phyloP scores from a whole-genome alignment of 805 yeast genomes.

The Kodamaea kakaduensis region DNA sequence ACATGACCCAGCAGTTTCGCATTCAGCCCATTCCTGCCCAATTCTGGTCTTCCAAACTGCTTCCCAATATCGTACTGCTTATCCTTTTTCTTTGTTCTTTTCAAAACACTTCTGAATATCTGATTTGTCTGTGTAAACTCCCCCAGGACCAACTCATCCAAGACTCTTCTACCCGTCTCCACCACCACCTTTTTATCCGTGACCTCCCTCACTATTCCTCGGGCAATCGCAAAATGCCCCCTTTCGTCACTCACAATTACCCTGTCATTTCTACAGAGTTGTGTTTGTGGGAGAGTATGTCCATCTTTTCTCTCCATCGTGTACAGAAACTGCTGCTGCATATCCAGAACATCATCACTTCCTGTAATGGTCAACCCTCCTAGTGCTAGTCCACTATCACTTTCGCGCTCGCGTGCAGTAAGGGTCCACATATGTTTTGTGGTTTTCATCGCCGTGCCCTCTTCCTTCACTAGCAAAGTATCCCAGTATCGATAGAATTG shows the following conservation, averaged over 20 bases:
- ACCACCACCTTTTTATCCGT: slow-evolving; percentile 43
- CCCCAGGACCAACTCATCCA: slow-evolving; percentile 33
- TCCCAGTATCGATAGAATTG: slow-evolving; percentile 74
- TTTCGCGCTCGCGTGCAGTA: slow-evolving; percentile 57
- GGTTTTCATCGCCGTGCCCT: slow-evolving; percentile 46
- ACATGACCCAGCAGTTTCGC: slow-evolving; percentile 5
- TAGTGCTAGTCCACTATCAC: slow-evolving; percentile 53
- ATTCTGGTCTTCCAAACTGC: too few relatives aligned
- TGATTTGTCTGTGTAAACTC: slow-evolving; percentile 47
- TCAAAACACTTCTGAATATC: slow-evolving; percentile 47
- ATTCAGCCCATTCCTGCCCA: not conserved
- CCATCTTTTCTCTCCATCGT: slow-evolving; percentile 40
- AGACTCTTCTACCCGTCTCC: slow-evolving; percentile 51
- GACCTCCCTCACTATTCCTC: slow-evolving; percentile 51
- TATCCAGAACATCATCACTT: slow-evolving; percentile 18
- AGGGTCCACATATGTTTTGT: slow-evolving; percentile 69
- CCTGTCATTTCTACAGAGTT: slow-evolving; percentile 55
- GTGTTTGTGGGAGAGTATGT: slow-evolving; percentile 31
- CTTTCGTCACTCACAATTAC: slow-evolving; percentile 73
- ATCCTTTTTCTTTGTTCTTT: slow-evolving; percentile 10
- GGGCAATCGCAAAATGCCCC: slow-evolving; percentile 72
- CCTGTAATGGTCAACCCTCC: slow-evolving; percentile 45
- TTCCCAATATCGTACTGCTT: too few relatives aligned
- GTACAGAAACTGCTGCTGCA: slow-evolving; percentile 38
- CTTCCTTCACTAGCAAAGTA: slow-evolving; percentile 67